A percentile compares a stretch with the other conserved stretches of the same genome.
These are phyloP conservation scores for Adansonia madagascariensis DNA, from an alignment of 441 rosid species.

Conservation along the genomic window DNA sequence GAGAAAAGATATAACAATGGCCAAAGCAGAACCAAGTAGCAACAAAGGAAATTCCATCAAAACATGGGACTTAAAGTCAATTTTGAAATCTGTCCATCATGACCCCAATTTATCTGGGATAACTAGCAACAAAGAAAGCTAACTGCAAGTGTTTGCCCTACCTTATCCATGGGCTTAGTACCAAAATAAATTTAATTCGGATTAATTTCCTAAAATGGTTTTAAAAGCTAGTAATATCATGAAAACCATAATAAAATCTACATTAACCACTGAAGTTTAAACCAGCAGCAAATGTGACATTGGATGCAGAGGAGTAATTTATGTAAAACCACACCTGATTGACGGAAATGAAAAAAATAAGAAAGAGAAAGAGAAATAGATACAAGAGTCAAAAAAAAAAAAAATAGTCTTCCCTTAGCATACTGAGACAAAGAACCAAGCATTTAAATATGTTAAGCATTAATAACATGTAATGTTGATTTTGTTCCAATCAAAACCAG, in stretches of 20 bases:
- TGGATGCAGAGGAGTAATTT: neutral
- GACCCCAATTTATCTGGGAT: neutral
- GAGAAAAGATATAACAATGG: neutral
- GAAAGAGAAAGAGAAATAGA: neutral
- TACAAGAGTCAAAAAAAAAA: neutral
- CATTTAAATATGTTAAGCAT: neutral
- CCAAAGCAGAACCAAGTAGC: neutral
- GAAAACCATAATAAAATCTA: neutral
- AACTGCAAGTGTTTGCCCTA: neutral
- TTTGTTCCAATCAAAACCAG: constrained; percentile 8
- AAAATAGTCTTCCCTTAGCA: neutral
- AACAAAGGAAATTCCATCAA: neutral
- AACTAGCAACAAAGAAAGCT: neutral
- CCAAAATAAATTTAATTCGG: neutral
- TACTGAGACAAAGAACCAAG: neutral
- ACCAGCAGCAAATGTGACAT: neutral
- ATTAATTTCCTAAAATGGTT: neutral
- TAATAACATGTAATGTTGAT: neutral
- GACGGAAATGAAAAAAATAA: neutral
- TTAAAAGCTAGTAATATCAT: neutral
- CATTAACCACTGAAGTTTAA: neutral
- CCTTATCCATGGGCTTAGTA: neutral
- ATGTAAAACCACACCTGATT: neutral
- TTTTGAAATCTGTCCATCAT: neutral
- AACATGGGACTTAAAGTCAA: neutral